Evolutionary conservation across 2,329 filamentous ascomycete genomes (phyloP), one percentile per base, ranked within the genome.

Genomic region (Phyllosticta ampelicida): DNA sequence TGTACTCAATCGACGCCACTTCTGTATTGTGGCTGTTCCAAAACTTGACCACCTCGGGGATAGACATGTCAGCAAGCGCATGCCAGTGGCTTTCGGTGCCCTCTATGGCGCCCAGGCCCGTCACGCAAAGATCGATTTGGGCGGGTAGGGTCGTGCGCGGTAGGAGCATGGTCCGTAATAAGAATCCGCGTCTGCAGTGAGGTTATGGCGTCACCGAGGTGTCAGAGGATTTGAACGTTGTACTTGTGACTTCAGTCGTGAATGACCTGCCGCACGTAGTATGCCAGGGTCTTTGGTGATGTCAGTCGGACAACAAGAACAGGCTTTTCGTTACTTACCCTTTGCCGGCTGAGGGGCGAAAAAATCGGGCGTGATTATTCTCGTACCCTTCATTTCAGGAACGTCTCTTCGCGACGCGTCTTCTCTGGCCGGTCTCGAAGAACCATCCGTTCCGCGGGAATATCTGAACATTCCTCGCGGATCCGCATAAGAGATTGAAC

Each of bases 391-490:
- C 1, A 66, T 58, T 2, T 67, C 66, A 1, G 60, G 56, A 0
- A 64, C 44, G 28, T 49, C 30, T 18, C 13, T 48, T 19, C 48
- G 28, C 29, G 52, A 28, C 1, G 69, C 63, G 3, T 65, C 60
- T 8, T 63, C 60, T 67, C 60, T 1, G 68, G 4, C 69, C 48
- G 63, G 58, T 78, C 76, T 60, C 78, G 71, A 2, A 78, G 61
- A 9, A 77, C 64, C 3, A 77, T 62, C 5, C 67, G 63, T 10
- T 55, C 48, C 0, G 71, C 70, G 1, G 64, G 62, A 2, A 76
- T 58, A 29, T 65, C 53, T 3, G 72, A 70, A 55, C 66, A 70
- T 20, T 63, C 66, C 18, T 63, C 60, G 48, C 64, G 67, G 8
- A 77, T 64, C 4, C 64, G 61, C 4, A 64, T 63, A n/a, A 68